These are phyloP conservation scores for Dillenia turbinata DNA, from an alignment of 164 flowering plant species.

Conservation along the genomic window DNA sequence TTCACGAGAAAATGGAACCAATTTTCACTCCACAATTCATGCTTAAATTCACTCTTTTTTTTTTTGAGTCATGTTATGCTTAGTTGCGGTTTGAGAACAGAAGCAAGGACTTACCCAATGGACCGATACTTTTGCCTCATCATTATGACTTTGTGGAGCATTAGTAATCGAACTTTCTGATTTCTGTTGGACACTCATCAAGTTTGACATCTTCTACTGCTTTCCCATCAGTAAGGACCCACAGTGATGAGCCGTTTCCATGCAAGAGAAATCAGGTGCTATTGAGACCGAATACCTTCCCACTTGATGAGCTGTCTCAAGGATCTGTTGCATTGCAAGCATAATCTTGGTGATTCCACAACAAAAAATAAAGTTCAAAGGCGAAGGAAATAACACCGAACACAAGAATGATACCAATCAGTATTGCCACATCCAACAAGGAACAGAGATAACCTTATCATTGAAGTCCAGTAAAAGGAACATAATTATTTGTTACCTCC, in stretches of 20 bases:
- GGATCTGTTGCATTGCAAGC: conserved; percentile 35
- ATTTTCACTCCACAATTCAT: not conserved
- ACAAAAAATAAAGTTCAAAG: too few relatives aligned
- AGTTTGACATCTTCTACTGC: conserved; percentile 72
- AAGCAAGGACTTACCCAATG: not conserved
- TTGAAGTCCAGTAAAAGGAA: too few relatives aligned
- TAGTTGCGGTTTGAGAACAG: too few relatives aligned
- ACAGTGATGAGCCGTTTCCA: conserved; percentile 81
- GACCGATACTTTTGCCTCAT: conserved; percentile 11
- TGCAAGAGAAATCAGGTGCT: conserved; percentile 63
- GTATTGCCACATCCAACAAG: too few relatives aligned
- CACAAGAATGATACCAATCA: too few relatives aligned
- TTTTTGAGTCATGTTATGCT: too few relatives aligned
- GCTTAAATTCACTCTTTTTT: too few relatives aligned
- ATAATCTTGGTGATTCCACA: too few relatives aligned
- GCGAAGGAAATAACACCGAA: too few relatives aligned
- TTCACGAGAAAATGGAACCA: too few relatives aligned
- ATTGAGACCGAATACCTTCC: conserved; percentile 71
- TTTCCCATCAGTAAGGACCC: conserved; percentile 79
- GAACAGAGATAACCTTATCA: too few relatives aligned
- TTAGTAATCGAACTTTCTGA: conserved; percentile 31
- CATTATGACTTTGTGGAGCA: conserved; percentile 13
- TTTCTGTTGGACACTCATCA: conserved; percentile 48
- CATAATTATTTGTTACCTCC: too few relatives aligned
- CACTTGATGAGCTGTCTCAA: conserved; percentile 71